These are phyloP conservation scores for Podospora didyma DNA, from an alignment of 495 filamentous ascomycete species.

Conservation along the genomic window DNA sequence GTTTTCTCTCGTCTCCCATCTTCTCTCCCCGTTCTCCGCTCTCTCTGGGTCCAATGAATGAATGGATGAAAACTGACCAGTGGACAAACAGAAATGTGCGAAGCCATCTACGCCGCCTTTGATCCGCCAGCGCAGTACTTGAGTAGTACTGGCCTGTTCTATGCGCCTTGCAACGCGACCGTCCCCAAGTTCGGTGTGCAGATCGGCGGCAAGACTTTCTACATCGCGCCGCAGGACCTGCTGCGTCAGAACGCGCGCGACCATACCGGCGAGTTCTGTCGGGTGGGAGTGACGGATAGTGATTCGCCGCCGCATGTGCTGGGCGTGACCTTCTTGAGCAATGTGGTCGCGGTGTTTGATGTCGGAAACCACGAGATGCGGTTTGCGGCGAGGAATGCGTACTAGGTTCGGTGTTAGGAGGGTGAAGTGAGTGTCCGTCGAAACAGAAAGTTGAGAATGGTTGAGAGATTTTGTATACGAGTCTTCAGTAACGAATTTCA, in stretches of 20 bases:
- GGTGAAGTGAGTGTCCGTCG: too few species aligned
- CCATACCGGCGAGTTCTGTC: conserved; percentile 36
- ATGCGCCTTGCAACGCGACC: conserved; percentile 52
- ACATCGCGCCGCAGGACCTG: conserved; percentile 51
- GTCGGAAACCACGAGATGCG: conserved; percentile 40
- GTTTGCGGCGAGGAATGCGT: conserved; percentile 15
- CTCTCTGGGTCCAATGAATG: background rate
- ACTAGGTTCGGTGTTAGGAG: background rate
- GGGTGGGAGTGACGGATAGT: conserved; percentile 38
- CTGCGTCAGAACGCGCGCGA: conserved; percentile 38
- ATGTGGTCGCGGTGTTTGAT: conserved; percentile 59
- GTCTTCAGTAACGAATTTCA: too few species aligned
- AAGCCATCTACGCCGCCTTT: conserved; percentile 47
- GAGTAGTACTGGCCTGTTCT: conserved; percentile 36
- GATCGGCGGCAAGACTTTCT: conserved; percentile 48
- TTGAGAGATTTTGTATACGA: too few species aligned
- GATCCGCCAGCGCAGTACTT: conserved; percentile 47
- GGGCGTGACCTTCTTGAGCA: conserved; percentile 58
- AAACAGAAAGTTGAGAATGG: too few species aligned
- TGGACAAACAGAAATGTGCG: conserved; percentile 34
- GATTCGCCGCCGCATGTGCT: conserved; percentile 45
- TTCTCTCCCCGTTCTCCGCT: too few species aligned
- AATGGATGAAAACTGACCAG: background rate
- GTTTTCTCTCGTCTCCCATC: background rate
- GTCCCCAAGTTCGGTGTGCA: conserved; percentile 51